Evolutionary conservation across 768 basidiomycete genomes (phyloP), one percentile per base, ranked within the genome.

Genomic region (Collybia nuda): DNA sequence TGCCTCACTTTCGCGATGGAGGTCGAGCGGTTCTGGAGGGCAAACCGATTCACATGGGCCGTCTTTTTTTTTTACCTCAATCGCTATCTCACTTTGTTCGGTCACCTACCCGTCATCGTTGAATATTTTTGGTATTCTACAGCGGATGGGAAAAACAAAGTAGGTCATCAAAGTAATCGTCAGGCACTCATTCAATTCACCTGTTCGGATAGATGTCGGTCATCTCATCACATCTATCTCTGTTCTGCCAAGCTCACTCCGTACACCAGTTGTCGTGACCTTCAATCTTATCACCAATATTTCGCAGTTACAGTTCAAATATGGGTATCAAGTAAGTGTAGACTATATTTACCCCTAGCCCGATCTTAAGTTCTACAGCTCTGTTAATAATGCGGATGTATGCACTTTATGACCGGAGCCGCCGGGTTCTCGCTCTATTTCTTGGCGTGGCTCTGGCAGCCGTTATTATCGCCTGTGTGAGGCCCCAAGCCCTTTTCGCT

Each of bases 1-100:
- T n/a, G 65, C 19, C 59, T 77, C 36, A 78, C 76, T 2, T 52
- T 76, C 7, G 22, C 56, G 0, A 43, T 39, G 21, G 77, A 78
- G 49, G 51, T 73, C 8, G 59, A 63, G 45, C 58, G 66, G 24
- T 73, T 69, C 56, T 78, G 77, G 76, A 40, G 56, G 49, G 35
- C 47, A 19, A 24, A 36, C 19, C 15, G 52, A n/a, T 24, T 57
- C 4, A 62, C 61, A 26, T 61, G 62, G 61, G 58, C 58, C 0
- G 52, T 54, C 14, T 39, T 56, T 3, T 53, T 72, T 15, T 74
- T 74, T 59, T 63, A 68, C 40, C 12, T 60, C 21, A 74, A 69
- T 47, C 71, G 73, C 5, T 75, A 73, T 49, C 15, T 65, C 7
- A 61, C 67, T 3, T 43, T 71, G 7, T 49, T 64, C 12, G 65